A percentile compares a stretch with the other conserved stretches of the same genome.
Conservation (phyloP, 768 basidiomycete species). For the Psilocybe cyanescens region DNA sequence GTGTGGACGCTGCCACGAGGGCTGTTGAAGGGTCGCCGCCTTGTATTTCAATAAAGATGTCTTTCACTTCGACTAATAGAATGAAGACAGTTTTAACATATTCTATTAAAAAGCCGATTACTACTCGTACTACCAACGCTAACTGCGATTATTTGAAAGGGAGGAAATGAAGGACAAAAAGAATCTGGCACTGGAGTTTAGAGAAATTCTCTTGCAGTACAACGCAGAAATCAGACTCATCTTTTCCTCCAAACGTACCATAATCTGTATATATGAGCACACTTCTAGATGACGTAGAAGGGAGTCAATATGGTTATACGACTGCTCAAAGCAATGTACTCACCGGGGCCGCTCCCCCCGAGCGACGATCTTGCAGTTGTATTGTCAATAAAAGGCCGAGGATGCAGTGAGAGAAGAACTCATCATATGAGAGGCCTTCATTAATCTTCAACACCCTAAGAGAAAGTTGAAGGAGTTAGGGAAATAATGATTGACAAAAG, state of each 20-base stretch:
- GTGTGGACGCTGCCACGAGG: background rate
- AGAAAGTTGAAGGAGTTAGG: background rate
- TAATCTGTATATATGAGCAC: background rate
- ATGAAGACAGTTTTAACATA: no score
- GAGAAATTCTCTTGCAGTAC: no score
- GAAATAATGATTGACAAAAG: no score
- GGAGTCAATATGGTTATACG: background rate
- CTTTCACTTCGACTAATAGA: no score
- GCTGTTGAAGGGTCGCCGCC: no score
- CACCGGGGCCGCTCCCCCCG: constrained; percentile 14
- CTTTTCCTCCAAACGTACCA: background rate
- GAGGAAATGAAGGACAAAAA: no score
- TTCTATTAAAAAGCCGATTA: no score
- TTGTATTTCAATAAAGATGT: no score
- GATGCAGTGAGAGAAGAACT: background rate
- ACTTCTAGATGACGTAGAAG: background rate
- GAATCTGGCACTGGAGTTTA: no score
- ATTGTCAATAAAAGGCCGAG: background rate
- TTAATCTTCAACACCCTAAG: background rate
- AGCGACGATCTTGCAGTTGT: constrained; percentile 1
- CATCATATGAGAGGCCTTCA: background rate
- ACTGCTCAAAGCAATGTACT: constrained; percentile 3
- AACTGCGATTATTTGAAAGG: no score
- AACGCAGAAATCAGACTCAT: background rate
- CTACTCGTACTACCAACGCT: no score